Conservation (phyloP, 148 eudicot species). For the Dianthus caryophyllus region DNA sequence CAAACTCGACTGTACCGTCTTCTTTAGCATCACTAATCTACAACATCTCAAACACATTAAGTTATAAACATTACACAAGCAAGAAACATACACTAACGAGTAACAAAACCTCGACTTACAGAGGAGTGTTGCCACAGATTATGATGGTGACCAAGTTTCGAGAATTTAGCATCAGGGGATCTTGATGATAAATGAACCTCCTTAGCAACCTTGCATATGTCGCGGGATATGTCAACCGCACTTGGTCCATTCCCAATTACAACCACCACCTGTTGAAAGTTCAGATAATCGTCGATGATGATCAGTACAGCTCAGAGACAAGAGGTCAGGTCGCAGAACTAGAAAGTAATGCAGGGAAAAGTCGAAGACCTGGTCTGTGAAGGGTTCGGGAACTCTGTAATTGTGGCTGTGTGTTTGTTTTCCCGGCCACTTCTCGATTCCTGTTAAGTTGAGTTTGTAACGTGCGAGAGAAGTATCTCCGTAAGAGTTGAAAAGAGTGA, state of each 20-base stretch:
- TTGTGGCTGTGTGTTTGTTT: constrained; percentile 70
- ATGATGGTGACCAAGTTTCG: constrained; percentile 26
- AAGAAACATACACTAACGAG: background rate
- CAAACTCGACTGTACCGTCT: constrained; percentile 46
- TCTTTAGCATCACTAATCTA: constrained; percentile 39
- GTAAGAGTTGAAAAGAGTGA: too few relatives aligned
- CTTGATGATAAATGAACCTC: constrained; percentile 71
- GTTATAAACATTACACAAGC: too few relatives aligned
- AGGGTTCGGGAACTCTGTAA: constrained; percentile 57
- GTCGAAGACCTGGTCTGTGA: constrained; percentile 45
- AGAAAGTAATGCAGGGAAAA: too few relatives aligned
- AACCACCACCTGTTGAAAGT: constrained; percentile 47
- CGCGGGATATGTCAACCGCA: constrained; percentile 46
- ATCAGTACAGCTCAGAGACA: background rate
- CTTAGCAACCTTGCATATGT: constrained; percentile 47
- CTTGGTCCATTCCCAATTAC: constrained; percentile 56
- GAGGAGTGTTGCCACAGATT: constrained; percentile 51
- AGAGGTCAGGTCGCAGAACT: too few relatives aligned
- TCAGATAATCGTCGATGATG: background rate
- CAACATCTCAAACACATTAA: background rate
- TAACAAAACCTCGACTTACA: constrained; percentile 25
- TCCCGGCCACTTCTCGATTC: constrained; percentile 56
- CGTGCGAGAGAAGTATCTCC: background rate
- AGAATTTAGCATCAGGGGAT: constrained; percentile 28
- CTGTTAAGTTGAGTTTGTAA: constrained; percentile 23